Conservation (phyloP, 2,329 filamentous ascomycete species). For the Neocucurbitaria cava region DNA sequence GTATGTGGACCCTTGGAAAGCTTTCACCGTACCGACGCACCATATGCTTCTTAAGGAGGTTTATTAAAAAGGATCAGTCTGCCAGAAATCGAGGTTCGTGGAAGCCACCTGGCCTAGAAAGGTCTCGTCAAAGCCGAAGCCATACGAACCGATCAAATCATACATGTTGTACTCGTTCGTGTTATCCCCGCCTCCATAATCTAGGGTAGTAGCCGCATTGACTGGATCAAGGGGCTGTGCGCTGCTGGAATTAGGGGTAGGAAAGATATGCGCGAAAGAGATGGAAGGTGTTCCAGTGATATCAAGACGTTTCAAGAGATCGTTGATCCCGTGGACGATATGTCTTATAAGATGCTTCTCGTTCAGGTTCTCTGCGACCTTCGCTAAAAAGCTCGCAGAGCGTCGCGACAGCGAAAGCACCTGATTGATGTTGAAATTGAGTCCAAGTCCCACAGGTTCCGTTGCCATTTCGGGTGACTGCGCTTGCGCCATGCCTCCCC, state of each 20-base stretch:
- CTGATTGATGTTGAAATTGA: constrained; percentile 42
- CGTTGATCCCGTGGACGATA: constrained; percentile 39
- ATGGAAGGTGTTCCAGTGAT: constrained; percentile 25
- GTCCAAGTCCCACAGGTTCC: constrained; percentile 34
- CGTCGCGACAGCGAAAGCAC: constrained; percentile 35
- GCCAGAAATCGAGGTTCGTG: constrained; percentile 41
- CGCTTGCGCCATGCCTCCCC: constrained; percentile 45
- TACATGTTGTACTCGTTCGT: constrained; percentile 34
- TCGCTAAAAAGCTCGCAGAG: constrained; percentile 33
- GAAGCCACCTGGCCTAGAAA: constrained; percentile 38
- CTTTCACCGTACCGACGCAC: not conserved
- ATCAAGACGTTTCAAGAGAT: constrained; percentile 36
- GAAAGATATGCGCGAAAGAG: not conserved
- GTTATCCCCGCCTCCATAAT: constrained; percentile 1
- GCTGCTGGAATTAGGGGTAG: not conserved
- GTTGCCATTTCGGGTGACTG: constrained; percentile 35
- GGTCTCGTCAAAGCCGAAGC: constrained; percentile 42
- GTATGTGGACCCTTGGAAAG: not conserved
- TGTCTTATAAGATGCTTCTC: constrained; percentile 40
- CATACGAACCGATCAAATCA: constrained; percentile 40
- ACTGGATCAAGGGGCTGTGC: constrained; percentile 4
- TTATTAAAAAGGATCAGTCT: constrained; percentile 31
- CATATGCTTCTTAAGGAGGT: not conserved
- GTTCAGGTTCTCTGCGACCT: constrained; percentile 35
- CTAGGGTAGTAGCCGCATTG: constrained; percentile 1